Evolutionary conservation across 1,284 basidiomycete species (phyloP).

Genomic region (Ustilago bromivora): DNA sequence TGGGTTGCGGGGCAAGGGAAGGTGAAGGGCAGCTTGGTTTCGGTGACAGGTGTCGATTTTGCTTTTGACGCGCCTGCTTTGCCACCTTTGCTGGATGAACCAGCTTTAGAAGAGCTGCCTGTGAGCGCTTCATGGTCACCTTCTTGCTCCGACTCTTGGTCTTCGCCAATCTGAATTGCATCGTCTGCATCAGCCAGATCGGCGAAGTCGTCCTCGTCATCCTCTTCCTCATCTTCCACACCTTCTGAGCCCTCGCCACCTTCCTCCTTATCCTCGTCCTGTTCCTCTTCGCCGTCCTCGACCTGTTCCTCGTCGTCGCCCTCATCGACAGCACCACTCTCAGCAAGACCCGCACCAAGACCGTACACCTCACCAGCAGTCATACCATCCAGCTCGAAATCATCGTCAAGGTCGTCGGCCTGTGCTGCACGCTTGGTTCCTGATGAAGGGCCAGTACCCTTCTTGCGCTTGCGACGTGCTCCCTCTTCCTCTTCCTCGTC

Average conservation of each 20-base stretch:
- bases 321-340: constrained; percentile 69
- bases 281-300: constrained; percentile 48
- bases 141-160: constrained; percentile 59
- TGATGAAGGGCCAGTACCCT: constrained; percentile 59
- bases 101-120: constrained; percentile 15
- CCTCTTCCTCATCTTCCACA: constrained; percentile 70
- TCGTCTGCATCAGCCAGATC: constrained; percentile 60
- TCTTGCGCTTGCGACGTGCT: constrained; percentile 55
- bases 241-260: constrained; percentile 26
- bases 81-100: constrained; percentile 13
- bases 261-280: constrained; percentile 21
- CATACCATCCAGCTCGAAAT: constrained; percentile 74
- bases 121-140: constrained; percentile 48
- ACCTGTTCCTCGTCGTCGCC: constrained; percentile 62
- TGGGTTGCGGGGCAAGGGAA: constrained; percentile 89
- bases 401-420: constrained; percentile 91
- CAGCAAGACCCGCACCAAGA: constrained; percentile 60
- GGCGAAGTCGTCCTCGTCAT: constrained; percentile 67
- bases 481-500: constrained; percentile 68
- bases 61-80: constrained; percentile 12
- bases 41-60: constrained; percentile 20
- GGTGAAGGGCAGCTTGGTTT: constrained; percentile 79
- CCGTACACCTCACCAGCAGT: constrained; percentile 62
- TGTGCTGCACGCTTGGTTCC: constrained; percentile 72
- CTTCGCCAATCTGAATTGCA: constrained; percentile 56